A percentile compares a stretch with the other conserved stretches of the same genome.
Evolutionary conservation across 371 early-diverging fungal species (phyloP).

Genomic region (Rhizomucor miehei): DNA sequence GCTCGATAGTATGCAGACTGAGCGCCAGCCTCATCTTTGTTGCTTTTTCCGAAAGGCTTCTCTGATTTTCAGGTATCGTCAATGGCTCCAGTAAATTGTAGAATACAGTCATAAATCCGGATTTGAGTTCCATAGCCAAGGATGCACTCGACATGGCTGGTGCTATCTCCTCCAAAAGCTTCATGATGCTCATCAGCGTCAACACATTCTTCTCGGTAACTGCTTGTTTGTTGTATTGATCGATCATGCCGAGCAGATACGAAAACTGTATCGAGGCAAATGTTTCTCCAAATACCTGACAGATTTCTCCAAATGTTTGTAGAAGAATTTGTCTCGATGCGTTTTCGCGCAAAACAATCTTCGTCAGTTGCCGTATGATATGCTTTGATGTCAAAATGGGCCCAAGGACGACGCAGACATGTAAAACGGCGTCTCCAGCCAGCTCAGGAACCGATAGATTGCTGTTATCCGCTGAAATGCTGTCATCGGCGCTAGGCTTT

Average conservation of each 20-base stretch:
- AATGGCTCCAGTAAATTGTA: constrained; percentile 42
- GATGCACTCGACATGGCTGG: constrained; percentile 38
- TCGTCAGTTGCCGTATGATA: constrained; percentile 59
- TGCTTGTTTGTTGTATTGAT: constrained; percentile 15
- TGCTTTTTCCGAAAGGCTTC: constrained; percentile 13
- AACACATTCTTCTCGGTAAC: constrained; percentile 21
- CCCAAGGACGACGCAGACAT: constrained; percentile 54
- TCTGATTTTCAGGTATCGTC: constrained; percentile 8
- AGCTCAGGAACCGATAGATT: constrained; percentile 20
- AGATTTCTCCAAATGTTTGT: constrained; percentile 46
- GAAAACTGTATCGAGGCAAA: constrained; percentile 61
- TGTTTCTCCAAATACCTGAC: constrained; percentile 60
- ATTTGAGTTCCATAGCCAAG: constrained; percentile 44
- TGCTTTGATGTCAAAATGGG: constrained; percentile 63
- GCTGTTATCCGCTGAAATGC: constrained; percentile 3
- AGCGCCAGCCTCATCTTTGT: constrained; percentile 38
- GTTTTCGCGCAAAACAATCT: constrained; percentile 52
- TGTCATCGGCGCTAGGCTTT: background rate
- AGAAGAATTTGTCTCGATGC: constrained; percentile 34
- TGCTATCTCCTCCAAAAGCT: constrained; percentile 37
- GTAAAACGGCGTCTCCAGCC: constrained; percentile 49
- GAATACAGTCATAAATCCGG: constrained; percentile 41
- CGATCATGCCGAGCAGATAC: constrained; percentile 46
- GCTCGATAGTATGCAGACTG: constrained; percentile 55
- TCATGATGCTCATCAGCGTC: constrained; percentile 32